These are phyloP conservation scores for Exophiala mesophila DNA, from an alignment of 2,329 filamentous ascomycete genomes.

Conservation along the genomic window DNA sequence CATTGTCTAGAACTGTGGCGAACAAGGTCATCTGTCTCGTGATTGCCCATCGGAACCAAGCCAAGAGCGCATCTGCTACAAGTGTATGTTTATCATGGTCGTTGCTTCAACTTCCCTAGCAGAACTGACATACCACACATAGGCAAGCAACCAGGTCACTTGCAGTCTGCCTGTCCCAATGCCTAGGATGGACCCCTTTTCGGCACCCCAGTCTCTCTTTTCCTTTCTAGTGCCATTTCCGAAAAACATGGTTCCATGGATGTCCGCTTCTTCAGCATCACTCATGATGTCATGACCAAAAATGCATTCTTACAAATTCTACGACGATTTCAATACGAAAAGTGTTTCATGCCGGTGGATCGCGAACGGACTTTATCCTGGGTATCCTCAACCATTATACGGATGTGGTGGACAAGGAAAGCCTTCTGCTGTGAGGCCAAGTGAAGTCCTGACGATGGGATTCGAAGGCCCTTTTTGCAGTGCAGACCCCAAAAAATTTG, in stretches of 20 bases:
- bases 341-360: conserved; percentile 1
- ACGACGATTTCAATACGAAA: conserved; percentile 2
- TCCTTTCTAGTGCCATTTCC: conserved; percentile 17
- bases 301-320: conserved; percentile 2
- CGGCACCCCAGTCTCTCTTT: conserved; percentile 6
- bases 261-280: not conserved
- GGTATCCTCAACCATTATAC: not conserved
- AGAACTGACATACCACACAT: too few relatives aligned
- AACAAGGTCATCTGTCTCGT: conserved; percentile 89
- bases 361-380: conserved; percentile 4
- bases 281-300: conserved; percentile 4
- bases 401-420: not conserved
- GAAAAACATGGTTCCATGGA: conserved; percentile 8
- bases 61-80: conserved; percentile 97
- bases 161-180: conserved; percentile 91
- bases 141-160: conserved; percentile 66
- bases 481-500: conserved; percentile 3
- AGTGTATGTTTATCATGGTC: too few relatives aligned
- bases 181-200: conserved; percentile 3
- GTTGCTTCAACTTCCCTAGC: too few relatives aligned
- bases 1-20: conserved; percentile 51
- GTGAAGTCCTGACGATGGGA: conserved; percentile 1
- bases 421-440: conserved; percentile 1
- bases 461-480: conserved; percentile 3
- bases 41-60: conserved; percentile 92